These are phyloP conservation scores for Berkeleyomyces rouxiae DNA, from an alignment of 2,329 filamentous ascomycete species.

Conservation along the genomic window DNA sequence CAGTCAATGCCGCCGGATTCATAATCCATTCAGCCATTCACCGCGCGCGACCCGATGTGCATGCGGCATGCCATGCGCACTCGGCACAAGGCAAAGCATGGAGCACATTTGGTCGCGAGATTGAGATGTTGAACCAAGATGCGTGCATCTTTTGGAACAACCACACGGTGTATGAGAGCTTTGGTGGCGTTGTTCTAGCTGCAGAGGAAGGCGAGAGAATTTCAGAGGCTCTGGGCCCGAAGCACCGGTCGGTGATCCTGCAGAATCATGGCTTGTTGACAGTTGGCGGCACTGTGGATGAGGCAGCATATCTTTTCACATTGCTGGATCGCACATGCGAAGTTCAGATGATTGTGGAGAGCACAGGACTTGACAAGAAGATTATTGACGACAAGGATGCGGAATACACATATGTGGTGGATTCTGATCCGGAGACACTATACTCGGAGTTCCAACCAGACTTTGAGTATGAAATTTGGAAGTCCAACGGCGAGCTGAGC, in stretches of 20 bases:
- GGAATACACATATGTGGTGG: constrained; percentile 23
- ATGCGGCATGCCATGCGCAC: constrained; percentile 46
- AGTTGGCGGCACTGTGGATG: constrained; percentile 47
- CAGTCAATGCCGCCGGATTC: constrained; percentile 45
- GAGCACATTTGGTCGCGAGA: constrained; percentile 37
- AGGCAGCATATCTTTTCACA: constrained; percentile 48
- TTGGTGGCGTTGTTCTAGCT: constrained; percentile 45
- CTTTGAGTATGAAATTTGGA: constrained; percentile 22
- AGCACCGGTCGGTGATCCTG: constrained; percentile 37
- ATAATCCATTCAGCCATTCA: constrained; percentile 45
- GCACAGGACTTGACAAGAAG: constrained; percentile 17
- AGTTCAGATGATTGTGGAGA: constrained; percentile 21
- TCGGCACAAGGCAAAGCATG: constrained; percentile 42
- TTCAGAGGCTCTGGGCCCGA: constrained; percentile 36
- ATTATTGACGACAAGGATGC: constrained; percentile 25
- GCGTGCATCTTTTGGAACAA: constrained; percentile 39
- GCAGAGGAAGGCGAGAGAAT: constrained; percentile 43
- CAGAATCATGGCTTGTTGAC: constrained; percentile 50
- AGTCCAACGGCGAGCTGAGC: constrained; percentile 17
- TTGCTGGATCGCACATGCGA: constrained; percentile 21
- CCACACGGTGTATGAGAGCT: constrained; percentile 42
- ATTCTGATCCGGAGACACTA: constrained; percentile 20
- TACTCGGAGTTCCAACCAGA: constrained; percentile 23
- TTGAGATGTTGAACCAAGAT: constrained; percentile 48
- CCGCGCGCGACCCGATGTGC: constrained; percentile 40